These are phyloP conservation scores for Pythium folliculosum DNA, from an alignment of 352 stramenopile species.

Conservation along the genomic window DNA sequence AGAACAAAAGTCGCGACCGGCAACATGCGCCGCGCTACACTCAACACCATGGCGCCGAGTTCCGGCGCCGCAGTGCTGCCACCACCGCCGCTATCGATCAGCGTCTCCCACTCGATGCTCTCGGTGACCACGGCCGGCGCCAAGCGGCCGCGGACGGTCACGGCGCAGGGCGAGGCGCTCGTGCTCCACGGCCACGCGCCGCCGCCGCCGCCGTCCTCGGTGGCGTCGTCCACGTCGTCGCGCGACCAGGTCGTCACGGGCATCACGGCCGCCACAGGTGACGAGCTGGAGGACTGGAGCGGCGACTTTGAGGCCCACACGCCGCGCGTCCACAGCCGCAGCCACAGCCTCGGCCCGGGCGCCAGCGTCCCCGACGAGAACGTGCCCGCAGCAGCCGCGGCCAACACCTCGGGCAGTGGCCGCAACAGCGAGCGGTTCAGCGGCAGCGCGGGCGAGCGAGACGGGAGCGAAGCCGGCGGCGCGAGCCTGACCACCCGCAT, in stretches of 20 bases:
- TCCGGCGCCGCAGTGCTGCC: neutral
- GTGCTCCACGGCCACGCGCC: conserved; percentile 12
- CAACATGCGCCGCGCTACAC: conserved; percentile 8
- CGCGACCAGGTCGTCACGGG: conserved; percentile 73
- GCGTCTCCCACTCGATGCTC: conserved; percentile 25
- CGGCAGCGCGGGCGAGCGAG: neutral
- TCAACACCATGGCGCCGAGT: conserved; percentile 5
- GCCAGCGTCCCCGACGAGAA: neutral
- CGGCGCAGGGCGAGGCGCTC: conserved; percentile 27
- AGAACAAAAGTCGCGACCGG: neutral
- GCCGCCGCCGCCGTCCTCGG: conserved; percentile 4
- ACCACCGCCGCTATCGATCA: neutral
- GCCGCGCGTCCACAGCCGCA: conserved; percentile 7
- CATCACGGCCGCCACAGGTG: conserved; percentile 60
- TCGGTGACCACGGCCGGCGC: conserved; percentile 11
- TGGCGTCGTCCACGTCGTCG: neutral
- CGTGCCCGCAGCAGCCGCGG: neutral
- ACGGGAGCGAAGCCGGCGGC: conserved; percentile 9
- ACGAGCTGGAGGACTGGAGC: conserved; percentile 82
- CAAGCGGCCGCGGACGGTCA: conserved; percentile 31
- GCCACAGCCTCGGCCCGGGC: neutral
- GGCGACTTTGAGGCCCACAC: conserved; percentile 45
- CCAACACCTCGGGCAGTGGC: neutral
- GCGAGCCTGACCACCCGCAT: conserved; percentile 11
- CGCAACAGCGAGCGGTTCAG: conserved; percentile 23